Percentiles rank a stretch among this genome's conserved stretches.
phyloP scores from a whole-genome alignment of 306 rosid species.

The Inga oerstediana region DNA sequence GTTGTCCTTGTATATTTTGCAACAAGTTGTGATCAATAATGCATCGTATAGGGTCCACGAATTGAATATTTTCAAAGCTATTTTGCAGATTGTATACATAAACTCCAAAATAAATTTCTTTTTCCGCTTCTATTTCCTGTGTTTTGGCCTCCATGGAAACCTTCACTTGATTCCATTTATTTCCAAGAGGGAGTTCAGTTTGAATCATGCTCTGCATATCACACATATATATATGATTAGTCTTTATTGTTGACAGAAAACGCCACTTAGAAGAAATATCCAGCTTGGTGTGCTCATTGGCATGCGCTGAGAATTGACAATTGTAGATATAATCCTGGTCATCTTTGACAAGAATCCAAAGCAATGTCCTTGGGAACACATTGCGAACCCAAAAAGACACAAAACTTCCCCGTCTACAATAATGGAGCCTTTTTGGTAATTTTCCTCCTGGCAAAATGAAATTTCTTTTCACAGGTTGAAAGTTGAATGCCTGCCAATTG shows the following conservation, averaged over 20 bases:
- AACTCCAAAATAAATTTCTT: neutral
- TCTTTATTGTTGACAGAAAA: neutral
- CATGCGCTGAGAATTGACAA: neutral
- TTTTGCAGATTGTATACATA: too few relatives aligned
- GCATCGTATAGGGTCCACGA: neutral
- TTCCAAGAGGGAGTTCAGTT: neutral
- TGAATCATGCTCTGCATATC: neutral
- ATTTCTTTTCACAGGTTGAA: neutral
- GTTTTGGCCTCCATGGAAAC: neutral
- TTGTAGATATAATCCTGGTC: neutral
- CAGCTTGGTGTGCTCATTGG: neutral
- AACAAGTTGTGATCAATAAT: neutral
- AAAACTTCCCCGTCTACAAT: neutral
- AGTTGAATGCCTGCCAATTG: neutral
- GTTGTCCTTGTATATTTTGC: neutral
- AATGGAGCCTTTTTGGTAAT: neutral
- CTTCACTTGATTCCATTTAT: neutral
- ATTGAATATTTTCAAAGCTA: neutral
- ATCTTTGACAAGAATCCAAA: neutral
- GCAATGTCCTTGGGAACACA: neutral
- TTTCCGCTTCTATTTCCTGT: too few relatives aligned
- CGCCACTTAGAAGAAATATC: neutral
- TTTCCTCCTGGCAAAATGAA: neutral
- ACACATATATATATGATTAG: neutral
- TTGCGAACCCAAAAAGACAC: conserved; percentile 11